phyloP scores from a whole-genome alignment of 495 filamentous ascomycete genomes.

The Mytilinidion resinicola region DNA sequence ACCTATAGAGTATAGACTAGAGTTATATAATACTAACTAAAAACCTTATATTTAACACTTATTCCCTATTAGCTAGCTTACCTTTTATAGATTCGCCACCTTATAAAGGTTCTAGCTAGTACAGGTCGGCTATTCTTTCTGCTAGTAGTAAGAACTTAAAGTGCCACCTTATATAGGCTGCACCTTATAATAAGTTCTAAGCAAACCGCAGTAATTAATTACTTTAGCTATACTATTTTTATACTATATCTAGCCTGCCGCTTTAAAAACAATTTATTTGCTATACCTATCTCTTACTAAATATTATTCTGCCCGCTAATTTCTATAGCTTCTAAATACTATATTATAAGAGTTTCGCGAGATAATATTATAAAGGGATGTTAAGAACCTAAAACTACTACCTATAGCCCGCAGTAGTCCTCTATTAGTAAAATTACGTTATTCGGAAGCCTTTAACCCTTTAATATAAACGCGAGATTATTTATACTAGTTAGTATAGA shows the following conservation, averaged over 20 bases:
- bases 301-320: neutral
- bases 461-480: slow-evolving; percentile 1
- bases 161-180: too few relatives aligned
- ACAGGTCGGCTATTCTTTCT: too few relatives aligned
- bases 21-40: too few relatives aligned
- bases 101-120: too few relatives aligned
- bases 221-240: neutral
- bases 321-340: neutral
- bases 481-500: neutral
- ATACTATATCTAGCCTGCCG: neutral
- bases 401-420: neutral
- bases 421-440: neutral
- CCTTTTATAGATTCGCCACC: too few relatives aligned
- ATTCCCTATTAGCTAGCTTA: too few relatives aligned
- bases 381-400: neutral
- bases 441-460: neutral
- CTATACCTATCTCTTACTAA: neutral
- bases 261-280: slow-evolving; percentile 1
- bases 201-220: too few relatives aligned
- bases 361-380: neutral
- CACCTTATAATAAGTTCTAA: neutral
- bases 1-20: too few relatives aligned
- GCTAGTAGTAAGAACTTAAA: too few relatives aligned
- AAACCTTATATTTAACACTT: too few relatives aligned
- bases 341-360: neutral